Percentiles rank a stretch among this genome's conserved stretches.
phyloP scores from a whole-genome alignment of 2,329 filamentous ascomycete species.

The Hypocreales sp. region DNA sequence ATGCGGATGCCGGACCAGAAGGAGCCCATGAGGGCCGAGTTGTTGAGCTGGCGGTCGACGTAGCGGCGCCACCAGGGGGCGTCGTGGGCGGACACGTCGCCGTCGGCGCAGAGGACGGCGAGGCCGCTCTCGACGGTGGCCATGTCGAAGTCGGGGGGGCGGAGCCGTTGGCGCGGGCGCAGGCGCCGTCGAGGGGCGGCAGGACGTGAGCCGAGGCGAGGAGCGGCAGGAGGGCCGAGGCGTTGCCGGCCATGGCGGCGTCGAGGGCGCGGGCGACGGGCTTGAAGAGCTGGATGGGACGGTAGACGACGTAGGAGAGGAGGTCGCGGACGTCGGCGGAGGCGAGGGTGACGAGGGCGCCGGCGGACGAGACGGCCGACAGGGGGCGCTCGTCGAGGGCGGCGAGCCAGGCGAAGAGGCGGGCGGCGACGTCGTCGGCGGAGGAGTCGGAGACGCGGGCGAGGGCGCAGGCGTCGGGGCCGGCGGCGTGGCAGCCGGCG shows the following conservation, averaged over 20 bases:
- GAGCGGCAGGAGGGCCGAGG: constrained; percentile 1
- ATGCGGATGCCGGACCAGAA: constrained; percentile 20
- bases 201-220: constrained; percentile 1
- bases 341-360: constrained; percentile 12
- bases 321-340: constrained; percentile 13
- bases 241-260: constrained; percentile 7
- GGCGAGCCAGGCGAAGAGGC: constrained; percentile 15
- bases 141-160: too few relatives aligned
- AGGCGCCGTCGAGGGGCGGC: constrained; percentile 9
- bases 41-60: constrained; percentile 9
- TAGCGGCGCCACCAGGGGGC: constrained; percentile 14
- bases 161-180: constrained; percentile 5
- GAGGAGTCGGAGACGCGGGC: constrained; percentile 9
- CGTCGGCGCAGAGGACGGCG: constrained; percentile 21
- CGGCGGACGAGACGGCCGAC: constrained; percentile 6
- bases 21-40: constrained; percentile 16
- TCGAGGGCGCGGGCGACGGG: constrained; percentile 6
- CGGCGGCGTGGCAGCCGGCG: constrained; percentile 17
- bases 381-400: constrained; percentile 13
- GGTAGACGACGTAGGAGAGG: constrained; percentile 15
- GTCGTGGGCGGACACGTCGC: constrained; percentile 8
- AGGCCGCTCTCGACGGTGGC: background rate
- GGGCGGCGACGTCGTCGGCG: constrained; percentile 13
- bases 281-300: constrained; percentile 7
- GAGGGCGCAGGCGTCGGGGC: constrained; percentile 13